Conservation (phyloP, 306 rosid species). For the Hippophae rhamnoides region DNA sequence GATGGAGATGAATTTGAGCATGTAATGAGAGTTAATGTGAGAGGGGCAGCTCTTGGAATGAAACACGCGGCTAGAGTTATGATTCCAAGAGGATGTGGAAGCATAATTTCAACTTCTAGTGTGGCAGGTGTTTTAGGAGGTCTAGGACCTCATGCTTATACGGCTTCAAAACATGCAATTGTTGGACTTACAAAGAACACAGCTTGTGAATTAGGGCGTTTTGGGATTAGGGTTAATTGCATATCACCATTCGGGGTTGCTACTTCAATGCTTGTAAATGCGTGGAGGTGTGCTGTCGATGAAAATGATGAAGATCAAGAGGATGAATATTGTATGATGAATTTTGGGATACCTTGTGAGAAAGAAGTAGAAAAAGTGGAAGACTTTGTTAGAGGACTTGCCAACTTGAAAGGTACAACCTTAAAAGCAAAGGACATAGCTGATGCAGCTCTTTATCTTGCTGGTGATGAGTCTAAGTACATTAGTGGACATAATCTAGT, state of each 20-base stretch:
- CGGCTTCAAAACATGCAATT: constrained; percentile 92
- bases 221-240: constrained; percentile 74
- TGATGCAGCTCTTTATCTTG: constrained; percentile 86
- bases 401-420: constrained; percentile 57
- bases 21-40: constrained; percentile 74
- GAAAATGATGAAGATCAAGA: constrained; percentile 13
- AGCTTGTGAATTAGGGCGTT: constrained; percentile 64
- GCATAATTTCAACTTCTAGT: constrained; percentile 63
- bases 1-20: constrained; percentile 56
- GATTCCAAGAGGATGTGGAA: constrained; percentile 55
- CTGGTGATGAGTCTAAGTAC: constrained; percentile 77
- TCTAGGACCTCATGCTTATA: constrained; percentile 80
- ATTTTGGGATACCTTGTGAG: constrained; percentile 36
- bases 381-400: constrained; percentile 68
- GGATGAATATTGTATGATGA: constrained; percentile 8
- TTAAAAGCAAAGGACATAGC: constrained; percentile 64
- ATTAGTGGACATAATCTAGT: constrained; percentile 91
- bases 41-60: constrained; percentile 67
- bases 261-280: constrained; percentile 76
- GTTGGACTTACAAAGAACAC: constrained; percentile 77
- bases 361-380: constrained; percentile 69
- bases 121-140: constrained; percentile 78
- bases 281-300: constrained; percentile 38
- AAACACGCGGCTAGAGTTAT: constrained; percentile 79
- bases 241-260: constrained; percentile 92